Evolutionary conservation across 257 asterid genomes (phyloP).

Genomic region (Rehmannia glutinosa): DNA sequence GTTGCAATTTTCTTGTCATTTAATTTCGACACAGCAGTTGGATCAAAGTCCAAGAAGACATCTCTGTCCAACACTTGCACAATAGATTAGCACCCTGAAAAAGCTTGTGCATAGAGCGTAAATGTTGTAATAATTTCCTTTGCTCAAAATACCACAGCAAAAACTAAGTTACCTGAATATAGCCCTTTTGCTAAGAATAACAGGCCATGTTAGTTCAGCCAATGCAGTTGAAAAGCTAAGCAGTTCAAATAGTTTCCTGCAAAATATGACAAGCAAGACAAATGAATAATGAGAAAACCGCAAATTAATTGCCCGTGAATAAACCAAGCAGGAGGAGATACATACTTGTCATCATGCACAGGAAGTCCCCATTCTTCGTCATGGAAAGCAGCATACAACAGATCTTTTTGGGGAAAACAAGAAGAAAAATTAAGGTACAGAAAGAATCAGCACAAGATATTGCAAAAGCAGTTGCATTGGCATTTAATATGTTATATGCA

Average conservation of each 20-base stretch:
- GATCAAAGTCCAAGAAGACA: constrained; percentile 79
- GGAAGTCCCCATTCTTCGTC: constrained; percentile 99
- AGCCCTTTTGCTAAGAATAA: constrained; percentile 72
- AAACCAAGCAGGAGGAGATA: constrained; percentile 15
- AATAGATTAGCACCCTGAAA: constrained; percentile 27
- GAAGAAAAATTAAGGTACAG: no score
- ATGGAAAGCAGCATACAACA: constrained; percentile 70
- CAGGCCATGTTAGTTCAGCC: constrained; percentile 94
- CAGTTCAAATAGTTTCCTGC: constrained; percentile 88
- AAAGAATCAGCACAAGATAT: constrained; percentile 32
- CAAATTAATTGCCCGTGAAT: constrained; percentile 8
- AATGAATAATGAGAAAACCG: constrained; percentile 19
- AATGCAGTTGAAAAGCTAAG: constrained; percentile 85
- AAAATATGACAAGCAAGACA: constrained; percentile 18
- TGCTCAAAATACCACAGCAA: constrained; percentile 9
- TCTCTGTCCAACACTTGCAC: constrained; percentile 57
- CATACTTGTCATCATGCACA: constrained; percentile 77
- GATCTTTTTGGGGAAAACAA: constrained; percentile 39
- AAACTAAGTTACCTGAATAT: constrained; percentile 53
- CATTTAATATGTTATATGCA: neutral
- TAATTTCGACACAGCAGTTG: constrained; percentile 75
- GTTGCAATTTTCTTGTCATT: constrained; percentile 77
- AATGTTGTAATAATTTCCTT: constrained; percentile 12
- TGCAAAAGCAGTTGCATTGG: constrained; percentile 1
- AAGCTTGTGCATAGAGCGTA: constrained; percentile 8